Percentiles rank a stretch among this genome's conserved stretches.
phyloP scores from a whole-genome alignment of 257 asterid species.

The Fraxinus quadrangulata region DNA sequence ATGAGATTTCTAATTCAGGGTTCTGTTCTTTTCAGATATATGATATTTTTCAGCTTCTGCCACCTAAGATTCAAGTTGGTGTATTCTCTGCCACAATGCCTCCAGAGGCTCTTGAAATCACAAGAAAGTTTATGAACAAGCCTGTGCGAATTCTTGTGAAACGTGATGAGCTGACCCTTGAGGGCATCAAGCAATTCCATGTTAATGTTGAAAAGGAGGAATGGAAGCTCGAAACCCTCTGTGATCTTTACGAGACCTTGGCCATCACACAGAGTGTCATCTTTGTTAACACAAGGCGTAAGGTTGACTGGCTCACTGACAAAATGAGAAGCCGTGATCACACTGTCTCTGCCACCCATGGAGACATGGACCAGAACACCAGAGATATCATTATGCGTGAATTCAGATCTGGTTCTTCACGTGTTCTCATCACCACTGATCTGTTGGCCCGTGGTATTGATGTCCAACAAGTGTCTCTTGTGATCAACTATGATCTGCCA shows the following conservation, averaged over 20 bases:
- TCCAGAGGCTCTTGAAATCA: slow-evolving; percentile 66
- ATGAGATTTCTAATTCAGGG: slow-evolving; percentile 12
- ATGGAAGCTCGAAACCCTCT: slow-evolving; percentile 56
- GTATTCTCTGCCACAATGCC: slow-evolving; percentile 64
- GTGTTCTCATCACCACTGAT: slow-evolving; percentile 63
- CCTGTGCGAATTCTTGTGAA: slow-evolving; percentile 63
- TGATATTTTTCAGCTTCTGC: slow-evolving; percentile 57
- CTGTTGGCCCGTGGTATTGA: slow-evolving; percentile 69
- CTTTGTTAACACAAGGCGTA: slow-evolving; percentile 62
- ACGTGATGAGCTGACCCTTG: slow-evolving; percentile 59
- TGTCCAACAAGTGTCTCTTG: slow-evolving; percentile 67
- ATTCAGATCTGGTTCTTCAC: slow-evolving; percentile 61
- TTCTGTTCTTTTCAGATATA: slow-evolving; percentile 37
- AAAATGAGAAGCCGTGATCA: slow-evolving; percentile 59
- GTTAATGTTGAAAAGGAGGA: slow-evolving; percentile 55
- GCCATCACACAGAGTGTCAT: slow-evolving; percentile 66
- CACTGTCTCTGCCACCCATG: slow-evolving; percentile 56
- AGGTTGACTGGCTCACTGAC: slow-evolving; percentile 67
- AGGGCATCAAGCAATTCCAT: slow-evolving; percentile 58
- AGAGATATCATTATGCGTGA: slow-evolving; percentile 65
- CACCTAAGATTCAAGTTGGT: slow-evolving; percentile 66
- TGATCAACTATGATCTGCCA: slow-evolving; percentile 56
- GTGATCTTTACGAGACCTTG: slow-evolving; percentile 50
- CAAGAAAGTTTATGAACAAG: slow-evolving; percentile 62
- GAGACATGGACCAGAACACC: slow-evolving; percentile 68